Conservation (phyloP, 345 rosid species). For the Murraya koenigii region DNA sequence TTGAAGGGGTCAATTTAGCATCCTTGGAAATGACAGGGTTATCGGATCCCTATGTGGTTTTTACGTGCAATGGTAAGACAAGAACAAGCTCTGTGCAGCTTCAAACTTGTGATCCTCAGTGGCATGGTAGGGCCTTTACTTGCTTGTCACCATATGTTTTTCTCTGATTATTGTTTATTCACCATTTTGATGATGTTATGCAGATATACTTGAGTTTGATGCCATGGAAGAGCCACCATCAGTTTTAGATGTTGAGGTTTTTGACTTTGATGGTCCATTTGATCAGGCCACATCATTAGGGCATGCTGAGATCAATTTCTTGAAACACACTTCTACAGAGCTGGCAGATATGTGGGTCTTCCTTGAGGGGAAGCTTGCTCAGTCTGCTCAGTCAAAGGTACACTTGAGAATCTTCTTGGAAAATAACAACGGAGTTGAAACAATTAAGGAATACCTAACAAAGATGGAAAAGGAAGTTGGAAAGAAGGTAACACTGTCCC, state of each 20-base stretch:
- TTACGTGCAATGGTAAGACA: conserved; percentile 81
- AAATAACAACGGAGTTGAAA: conserved; percentile 73
- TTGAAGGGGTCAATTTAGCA: conserved; percentile 66
- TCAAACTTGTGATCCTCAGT: conserved; percentile 69
- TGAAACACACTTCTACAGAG: conserved; percentile 70
- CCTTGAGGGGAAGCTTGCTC: conserved; percentile 81
- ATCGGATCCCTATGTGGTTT: conserved; percentile 77
- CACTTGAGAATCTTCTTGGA: conserved; percentile 76
- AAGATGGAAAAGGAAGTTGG: conserved; percentile 95
- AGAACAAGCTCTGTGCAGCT: conserved; percentile 87
- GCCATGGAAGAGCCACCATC: conserved; percentile 97
- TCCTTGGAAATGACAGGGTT: conserved; percentile 51
- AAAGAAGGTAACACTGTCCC: conserved; percentile 55
- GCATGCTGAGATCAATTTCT: conserved; percentile 78
- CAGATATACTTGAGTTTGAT: conserved; percentile 91
- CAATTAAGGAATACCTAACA: conserved; percentile 67
- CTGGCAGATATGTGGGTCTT: conserved; percentile 76
- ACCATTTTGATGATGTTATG: conserved; percentile 25
- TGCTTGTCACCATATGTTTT: conserved; percentile 1
- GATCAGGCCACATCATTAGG: conserved; percentile 86
- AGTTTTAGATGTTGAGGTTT: conserved; percentile 80
- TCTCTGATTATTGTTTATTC: background rate
- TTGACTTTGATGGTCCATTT: conserved; percentile 92
- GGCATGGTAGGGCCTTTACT: conserved; percentile 64
- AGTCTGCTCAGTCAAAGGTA: conserved; percentile 75